phyloP scores from a whole-genome alignment of 1,284 basidiomycete species.

The Inonotus obliquus region DNA sequence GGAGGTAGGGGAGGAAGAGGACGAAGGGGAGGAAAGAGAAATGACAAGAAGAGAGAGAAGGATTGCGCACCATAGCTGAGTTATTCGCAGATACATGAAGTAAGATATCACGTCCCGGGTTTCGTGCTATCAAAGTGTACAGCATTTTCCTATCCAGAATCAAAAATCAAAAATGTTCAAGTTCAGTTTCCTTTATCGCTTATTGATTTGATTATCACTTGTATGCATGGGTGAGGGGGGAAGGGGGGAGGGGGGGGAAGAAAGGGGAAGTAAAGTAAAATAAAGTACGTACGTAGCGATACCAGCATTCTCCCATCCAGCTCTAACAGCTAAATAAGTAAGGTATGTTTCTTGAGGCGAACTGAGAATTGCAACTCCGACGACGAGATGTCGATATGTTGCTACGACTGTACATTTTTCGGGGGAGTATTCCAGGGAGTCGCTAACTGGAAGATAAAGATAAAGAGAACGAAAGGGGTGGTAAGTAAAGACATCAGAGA shows the following conservation, averaged over 20 bases:
- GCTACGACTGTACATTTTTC: conserved; percentile 70
- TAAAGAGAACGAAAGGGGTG: background rate
- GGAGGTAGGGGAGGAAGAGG: conserved; percentile 9
- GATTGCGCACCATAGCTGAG: conserved; percentile 60
- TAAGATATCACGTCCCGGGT: conserved; percentile 68
- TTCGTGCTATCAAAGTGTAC: conserved; percentile 63
- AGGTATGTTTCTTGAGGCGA: conserved; percentile 78
- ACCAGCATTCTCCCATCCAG: conserved; percentile 72
- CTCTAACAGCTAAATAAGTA: conserved; percentile 68
- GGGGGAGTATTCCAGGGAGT: conserved; percentile 60
- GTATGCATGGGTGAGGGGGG: no score
- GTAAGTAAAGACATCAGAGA: background rate
- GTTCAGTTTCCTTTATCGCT: no score
- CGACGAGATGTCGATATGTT: conserved; percentile 61
- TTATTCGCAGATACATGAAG: conserved; percentile 77
- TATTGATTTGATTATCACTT: no score
- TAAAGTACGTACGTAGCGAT: conserved; percentile 60
- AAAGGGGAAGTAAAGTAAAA: no score
- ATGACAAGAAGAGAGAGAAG: conserved; percentile 9
- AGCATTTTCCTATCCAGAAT: conserved; percentile 61
- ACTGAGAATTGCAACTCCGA: conserved; percentile 70
- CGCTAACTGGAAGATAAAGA: conserved; percentile 49
- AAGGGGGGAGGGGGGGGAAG: no score
- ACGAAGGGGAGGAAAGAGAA: background rate
- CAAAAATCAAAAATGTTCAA: no score